phyloP scores from a whole-genome alignment of 176 grass and related monocot genomes.

The Eleusine coracana region DNA sequence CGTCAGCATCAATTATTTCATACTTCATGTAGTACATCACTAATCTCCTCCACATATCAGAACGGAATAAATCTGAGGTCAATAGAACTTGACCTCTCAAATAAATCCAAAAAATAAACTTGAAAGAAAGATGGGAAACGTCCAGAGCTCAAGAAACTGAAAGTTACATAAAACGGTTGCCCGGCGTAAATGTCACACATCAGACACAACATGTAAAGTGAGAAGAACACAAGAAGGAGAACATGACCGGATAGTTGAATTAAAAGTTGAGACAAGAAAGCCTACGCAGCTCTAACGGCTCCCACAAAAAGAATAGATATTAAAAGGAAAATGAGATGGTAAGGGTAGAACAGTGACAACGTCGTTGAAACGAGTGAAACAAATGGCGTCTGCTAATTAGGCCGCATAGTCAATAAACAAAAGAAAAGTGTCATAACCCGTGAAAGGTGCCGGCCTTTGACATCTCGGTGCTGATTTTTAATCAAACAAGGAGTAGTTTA shows the following conservation, averaged over 20 bases:
- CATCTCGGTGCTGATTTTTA: slow-evolving; percentile 17
- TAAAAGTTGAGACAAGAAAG: not conserved
- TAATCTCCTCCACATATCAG: slow-evolving; percentile 10
- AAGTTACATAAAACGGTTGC: slow-evolving; percentile 16
- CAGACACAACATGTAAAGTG: not conserved
- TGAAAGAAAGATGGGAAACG: not conserved
- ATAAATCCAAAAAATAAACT: not conserved
- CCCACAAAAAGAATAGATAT: not conserved
- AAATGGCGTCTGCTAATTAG: slow-evolving; percentile 41
- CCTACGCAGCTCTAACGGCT: not conserved
- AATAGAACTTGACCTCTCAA: not conserved
- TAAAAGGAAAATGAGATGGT: not conserved
- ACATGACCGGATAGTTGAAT: not conserved
- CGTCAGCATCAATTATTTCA: not conserved
- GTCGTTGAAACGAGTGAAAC: slow-evolving; percentile 4
- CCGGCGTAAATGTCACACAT: not conserved
- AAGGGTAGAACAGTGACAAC: slow-evolving; percentile 4
- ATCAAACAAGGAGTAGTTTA: not conserved
- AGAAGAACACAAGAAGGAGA: not conserved
- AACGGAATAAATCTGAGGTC: not conserved
- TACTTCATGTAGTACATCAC: not conserved
- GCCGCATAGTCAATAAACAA: slow-evolving; percentile 22
- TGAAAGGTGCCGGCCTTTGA: slow-evolving; percentile 44
- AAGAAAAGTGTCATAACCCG: not conserved
- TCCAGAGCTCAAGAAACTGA: slow-evolving; percentile 15